Evolutionary conservation across 202 grass and related monocot species (phyloP).

Genomic region (Zoysia matrella): DNA sequence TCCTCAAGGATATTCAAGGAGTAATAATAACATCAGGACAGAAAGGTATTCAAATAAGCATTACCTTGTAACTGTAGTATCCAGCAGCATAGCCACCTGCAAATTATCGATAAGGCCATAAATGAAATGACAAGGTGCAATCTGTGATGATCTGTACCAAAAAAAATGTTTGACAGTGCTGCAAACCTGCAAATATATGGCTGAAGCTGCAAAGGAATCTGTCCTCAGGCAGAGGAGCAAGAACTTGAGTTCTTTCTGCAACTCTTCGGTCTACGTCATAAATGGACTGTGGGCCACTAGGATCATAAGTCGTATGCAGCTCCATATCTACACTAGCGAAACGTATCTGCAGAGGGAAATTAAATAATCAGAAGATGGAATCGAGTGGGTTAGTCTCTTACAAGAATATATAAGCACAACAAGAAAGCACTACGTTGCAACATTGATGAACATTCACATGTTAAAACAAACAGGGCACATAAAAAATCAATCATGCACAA

Average conservation of each 20-base stretch:
- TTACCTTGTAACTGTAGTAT: slow-evolving; percentile 99
- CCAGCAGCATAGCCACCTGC: slow-evolving; percentile 97
- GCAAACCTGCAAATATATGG: slow-evolving; percentile 96
- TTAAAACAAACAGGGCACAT: too few species aligned
- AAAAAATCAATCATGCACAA: neutral
- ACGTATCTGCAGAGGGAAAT: slow-evolving; percentile 64
- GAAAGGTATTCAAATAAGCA: slow-evolving; percentile 15
- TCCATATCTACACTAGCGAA: slow-evolving; percentile 92
- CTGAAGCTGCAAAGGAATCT: slow-evolving; percentile 92
- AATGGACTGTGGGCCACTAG: slow-evolving; percentile 62
- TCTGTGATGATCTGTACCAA: neutral
- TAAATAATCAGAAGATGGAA: neutral
- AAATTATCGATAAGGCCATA: neutral
- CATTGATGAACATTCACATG: neutral
- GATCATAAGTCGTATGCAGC: slow-evolving; percentile 82
- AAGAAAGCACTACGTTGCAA: neutral
- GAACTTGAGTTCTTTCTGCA: slow-evolving; percentile 75
- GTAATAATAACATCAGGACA: neutral
- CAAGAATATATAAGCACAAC: neutral
- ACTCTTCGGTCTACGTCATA: slow-evolving; percentile 88
- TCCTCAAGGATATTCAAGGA: neutral
- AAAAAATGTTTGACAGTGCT: slow-evolving; percentile 15
- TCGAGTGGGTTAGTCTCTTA: neutral
- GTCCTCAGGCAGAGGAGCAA: slow-evolving; percentile 82
- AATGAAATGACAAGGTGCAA: neutral